Conservation (phyloP, 352 stramenopile genomes). For the Pilasporangium apinafurcum region DNA sequence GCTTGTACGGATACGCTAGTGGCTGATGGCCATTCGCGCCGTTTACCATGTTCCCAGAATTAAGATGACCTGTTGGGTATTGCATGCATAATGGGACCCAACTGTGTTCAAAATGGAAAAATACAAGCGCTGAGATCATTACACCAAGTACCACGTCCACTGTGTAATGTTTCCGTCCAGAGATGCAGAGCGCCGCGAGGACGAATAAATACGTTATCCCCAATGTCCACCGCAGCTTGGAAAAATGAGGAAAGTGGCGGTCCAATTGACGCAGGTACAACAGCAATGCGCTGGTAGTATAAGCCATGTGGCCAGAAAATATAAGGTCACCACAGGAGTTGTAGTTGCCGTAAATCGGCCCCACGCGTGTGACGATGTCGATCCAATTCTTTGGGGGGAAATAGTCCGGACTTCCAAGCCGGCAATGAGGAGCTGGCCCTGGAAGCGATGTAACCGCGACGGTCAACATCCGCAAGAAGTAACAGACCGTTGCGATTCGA, state of each 20-base stretch:
- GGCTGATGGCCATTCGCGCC: neutral
- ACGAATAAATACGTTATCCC: slow-evolving; percentile 45
- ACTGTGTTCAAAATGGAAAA: slow-evolving; percentile 76
- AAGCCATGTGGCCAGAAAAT: slow-evolving; percentile 73
- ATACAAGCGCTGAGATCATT: slow-evolving; percentile 58
- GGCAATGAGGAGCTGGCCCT: slow-evolving; percentile 62
- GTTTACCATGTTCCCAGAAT: neutral
- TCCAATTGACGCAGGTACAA: slow-evolving; percentile 59
- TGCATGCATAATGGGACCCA: slow-evolving; percentile 55
- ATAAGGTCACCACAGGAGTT: slow-evolving; percentile 75
- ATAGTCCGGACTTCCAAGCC: slow-evolving; percentile 38
- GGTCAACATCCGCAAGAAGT: slow-evolving; percentile 62
- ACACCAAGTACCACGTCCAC: slow-evolving; percentile 71
- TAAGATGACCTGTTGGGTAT: slow-evolving; percentile 10
- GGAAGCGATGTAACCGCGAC: slow-evolving; percentile 65
- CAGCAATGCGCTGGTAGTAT: slow-evolving; percentile 61
- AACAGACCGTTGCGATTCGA: slow-evolving; percentile 58
- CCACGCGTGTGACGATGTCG: slow-evolving; percentile 67
- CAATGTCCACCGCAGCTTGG: slow-evolving; percentile 42
- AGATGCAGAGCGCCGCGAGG: slow-evolving; percentile 48
- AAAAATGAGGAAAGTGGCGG: slow-evolving; percentile 41
- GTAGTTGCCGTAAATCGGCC: slow-evolving; percentile 67
- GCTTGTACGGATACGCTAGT: slow-evolving; percentile 26
- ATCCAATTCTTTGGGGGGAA: slow-evolving; percentile 58
- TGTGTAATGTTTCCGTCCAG: slow-evolving; percentile 70